Base-by-base conservation (phyloP, 805 yeast genomes). In the Suhomyces vadensis region DNA sequence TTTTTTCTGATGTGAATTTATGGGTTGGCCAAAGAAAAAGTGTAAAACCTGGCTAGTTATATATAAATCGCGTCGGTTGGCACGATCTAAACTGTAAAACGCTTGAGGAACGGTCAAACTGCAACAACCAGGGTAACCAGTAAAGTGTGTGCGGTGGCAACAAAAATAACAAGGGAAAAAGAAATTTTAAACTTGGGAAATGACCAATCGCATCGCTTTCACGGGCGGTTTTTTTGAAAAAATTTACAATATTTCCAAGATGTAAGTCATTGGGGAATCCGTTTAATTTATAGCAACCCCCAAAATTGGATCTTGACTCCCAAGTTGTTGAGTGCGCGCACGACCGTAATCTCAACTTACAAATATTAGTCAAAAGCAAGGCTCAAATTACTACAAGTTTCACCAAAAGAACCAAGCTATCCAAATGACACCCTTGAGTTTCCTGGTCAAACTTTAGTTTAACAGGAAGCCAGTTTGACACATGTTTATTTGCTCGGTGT, bases 151-250 rank as follows among this genome's bases (percentile, higher is more conserved):
- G 35, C 41, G 41, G 35, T 20, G 41, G 35, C 33, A n/a, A 38
- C 20, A 25, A 38, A 14, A 26, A 27, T 19, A 27, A 17, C 19
- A 16, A 24, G 21, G 20, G 26, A 40, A 33, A 40, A 31, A 33
- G 31, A 31, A 40, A 31, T 40, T 31, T 31, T 39, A 39, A 24
- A 31, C 35, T 36, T n/a, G 21, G 31, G 27, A 25, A 39, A 17
- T 27, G 48, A 33, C 48, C 44, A 44, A 44, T 44, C 40, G 44
- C 48, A 41, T 41, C 37, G 42, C 44, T 36, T 36, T 37, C 23
- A 31, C 39, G 44, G 22, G 37, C 31, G 20, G 33, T 22, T 24
- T 33, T 31, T 33, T 40, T 27, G 26, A 31, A 24, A 31, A 29
- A 20, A 10, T 33, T 31, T 40, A 11, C 21, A 24, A 29, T n/a